Percentiles rank a stretch among this genome's conserved stretches.
phyloP scores from a whole-genome alignment of 1,139 yeast species.

The Candida sp. region DNA sequence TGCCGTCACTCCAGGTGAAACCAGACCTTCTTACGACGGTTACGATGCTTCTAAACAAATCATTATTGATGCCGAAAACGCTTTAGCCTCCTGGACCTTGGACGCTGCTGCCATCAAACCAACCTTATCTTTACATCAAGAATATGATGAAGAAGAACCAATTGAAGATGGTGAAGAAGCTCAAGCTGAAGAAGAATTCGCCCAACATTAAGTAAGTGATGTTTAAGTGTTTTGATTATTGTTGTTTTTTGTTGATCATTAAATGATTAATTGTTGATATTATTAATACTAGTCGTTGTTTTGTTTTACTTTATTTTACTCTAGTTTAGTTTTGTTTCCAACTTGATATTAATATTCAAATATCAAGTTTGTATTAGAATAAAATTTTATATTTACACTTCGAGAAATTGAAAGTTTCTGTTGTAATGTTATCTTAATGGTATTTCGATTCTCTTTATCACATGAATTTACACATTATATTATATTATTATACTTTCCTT shows the following conservation, averaged over 20 bases:
- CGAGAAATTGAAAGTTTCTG: not conserved
- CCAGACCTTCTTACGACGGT: slow-evolving; percentile 85
- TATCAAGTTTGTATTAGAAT: not conserved
- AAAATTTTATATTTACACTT: not conserved
- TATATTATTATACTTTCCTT: not conserved
- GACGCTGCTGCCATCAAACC: slow-evolving; percentile 81
- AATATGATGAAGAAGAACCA: slow-evolving; percentile 60
- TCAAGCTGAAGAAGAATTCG: slow-evolving; percentile 39
- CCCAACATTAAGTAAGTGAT: not conserved
- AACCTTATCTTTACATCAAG: slow-evolving; percentile 73
- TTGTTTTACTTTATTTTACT: not conserved
- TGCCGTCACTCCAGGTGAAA: slow-evolving; percentile 89
- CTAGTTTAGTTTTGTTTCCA: not conserved
- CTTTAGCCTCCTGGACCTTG: slow-evolving; percentile 80
- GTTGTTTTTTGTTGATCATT: not conserved
- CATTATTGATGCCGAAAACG: slow-evolving; percentile 81
- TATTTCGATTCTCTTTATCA: not conserved
- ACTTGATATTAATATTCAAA: not conserved
- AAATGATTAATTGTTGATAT: not conserved
- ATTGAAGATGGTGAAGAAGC: slow-evolving; percentile 54
- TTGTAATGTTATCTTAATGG: no score
- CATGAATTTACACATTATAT: not conserved
- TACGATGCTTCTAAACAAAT: slow-evolving; percentile 86
- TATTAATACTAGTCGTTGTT: not conserved
- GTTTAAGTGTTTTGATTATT: not conserved